Base-by-base conservation (phyloP, 805 yeast genomes). In the Torulaspora quercuum region DNA sequence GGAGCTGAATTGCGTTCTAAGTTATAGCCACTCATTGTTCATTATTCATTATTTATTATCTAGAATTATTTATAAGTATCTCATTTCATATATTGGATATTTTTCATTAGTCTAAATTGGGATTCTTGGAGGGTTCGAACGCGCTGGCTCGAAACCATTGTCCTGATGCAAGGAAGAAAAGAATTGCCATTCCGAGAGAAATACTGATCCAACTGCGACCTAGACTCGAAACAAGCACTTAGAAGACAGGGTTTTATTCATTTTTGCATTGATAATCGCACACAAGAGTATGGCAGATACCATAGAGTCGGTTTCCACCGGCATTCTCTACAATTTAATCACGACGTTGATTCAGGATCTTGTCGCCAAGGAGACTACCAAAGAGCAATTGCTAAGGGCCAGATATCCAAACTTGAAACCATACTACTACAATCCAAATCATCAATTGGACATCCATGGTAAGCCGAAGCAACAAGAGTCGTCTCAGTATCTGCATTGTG, bases 401-500 rank as follows among this genome's bases (percentile, higher is more conserved):
- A 39, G 55, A 20, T 58, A 55, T 29, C 55, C 56, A 5, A 39
- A 49, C 18, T 23, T 48, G 18, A 45, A 43, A 27, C 55, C 59
- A 7, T 58, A 58, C 35, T 37, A 43, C 23, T 45, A 44, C 28
- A 61, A 58, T 37, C 43, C 52, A 3, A 41, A 44, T n/a, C 61
- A 58, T 1, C 41, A 30, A 11, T 33, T 51, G 9, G 63, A 59
- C 36, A 50, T 59, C 7, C 37, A 48, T 32, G 64, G 62, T 6
- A 33, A 33, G 7, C 52, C 57, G 3, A 59, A 58, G 28, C 54
- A 48, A 25, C 60, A 51, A 33, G 64, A 59, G 26, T 55, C 60
- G 4, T 55, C 64, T 9, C 51, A 50, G 17, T 87, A 88, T 59
- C 85, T 87, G 50, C 74, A 68, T 38, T 90, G 98, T 63, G 70